phyloP scores from a whole-genome alignment of 2,329 filamentous ascomycete genomes.

The Intubia oerlemansii region DNA sequence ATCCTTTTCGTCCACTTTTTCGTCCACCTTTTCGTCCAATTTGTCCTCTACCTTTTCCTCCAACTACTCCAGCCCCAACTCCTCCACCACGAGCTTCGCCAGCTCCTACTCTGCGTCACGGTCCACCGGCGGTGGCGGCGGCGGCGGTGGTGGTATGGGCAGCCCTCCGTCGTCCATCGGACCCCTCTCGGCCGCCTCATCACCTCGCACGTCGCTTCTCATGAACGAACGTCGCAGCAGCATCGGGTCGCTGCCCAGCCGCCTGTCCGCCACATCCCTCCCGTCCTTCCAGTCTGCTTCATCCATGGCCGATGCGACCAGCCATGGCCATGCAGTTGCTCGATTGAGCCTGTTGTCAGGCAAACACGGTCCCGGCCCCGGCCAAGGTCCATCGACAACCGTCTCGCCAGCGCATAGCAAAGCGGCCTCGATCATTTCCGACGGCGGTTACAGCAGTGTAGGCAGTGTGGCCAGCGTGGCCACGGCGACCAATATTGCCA shows the following conservation, averaged over 20 bases:
- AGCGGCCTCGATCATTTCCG: not conserved
- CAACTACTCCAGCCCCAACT: constrained; percentile 8
- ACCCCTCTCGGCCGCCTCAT: constrained; percentile 5
- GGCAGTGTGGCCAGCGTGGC: constrained; percentile 1
- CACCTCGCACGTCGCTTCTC: constrained; percentile 6
- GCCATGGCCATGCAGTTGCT: no score
- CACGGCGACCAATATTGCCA: not conserved
- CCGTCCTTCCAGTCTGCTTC: not conserved
- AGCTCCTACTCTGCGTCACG: constrained; percentile 6
- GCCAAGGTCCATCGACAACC: no score
- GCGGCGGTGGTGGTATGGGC: no score
- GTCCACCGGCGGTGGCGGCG: constrained; percentile 4
- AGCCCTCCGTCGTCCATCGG: constrained; percentile 5
- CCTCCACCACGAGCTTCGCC: constrained; percentile 7
- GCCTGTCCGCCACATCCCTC: constrained; percentile 5
- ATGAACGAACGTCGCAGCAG: constrained; percentile 6
- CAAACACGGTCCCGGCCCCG: no score
- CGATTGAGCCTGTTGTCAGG: no score
- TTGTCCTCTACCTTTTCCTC: no score
- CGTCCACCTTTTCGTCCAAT: no score
- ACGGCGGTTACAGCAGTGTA: no score
- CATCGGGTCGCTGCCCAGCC: constrained; percentile 7
- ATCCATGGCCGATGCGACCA: no score
- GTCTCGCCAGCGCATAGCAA: constrained; percentile 1
- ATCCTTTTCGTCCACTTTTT: constrained; percentile 3